Percentiles rank a stretch among this genome's conserved stretches.
Conservation (phyloP, 139 green algal genomes). For the Micromonas commoda region DNA sequence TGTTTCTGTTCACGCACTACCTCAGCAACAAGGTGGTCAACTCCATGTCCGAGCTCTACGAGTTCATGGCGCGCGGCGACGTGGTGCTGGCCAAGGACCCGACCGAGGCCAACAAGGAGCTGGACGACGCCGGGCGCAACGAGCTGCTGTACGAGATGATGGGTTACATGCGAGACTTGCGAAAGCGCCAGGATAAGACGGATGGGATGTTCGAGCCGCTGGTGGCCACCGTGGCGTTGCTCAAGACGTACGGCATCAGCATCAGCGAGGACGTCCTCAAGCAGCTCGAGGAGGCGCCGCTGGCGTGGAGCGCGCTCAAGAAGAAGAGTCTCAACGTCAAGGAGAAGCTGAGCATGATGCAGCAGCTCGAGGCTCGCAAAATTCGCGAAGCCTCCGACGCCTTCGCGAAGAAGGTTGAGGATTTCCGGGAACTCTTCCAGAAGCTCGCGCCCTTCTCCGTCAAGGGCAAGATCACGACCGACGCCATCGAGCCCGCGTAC, state of each 20-base stretch:
- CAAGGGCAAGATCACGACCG: conserved; percentile 51
- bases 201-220: conserved; percentile 64
- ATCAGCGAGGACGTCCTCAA: conserved; percentile 26
- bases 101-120: conserved; percentile 61
- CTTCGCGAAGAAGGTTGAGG: conserved; percentile 60
- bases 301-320: conserved; percentile 39
- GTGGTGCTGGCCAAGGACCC: conserved; percentile 51
- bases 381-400: conserved; percentile 64
- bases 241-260: conserved; percentile 49
- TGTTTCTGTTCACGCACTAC: conserved; percentile 61
- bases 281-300: background rate
- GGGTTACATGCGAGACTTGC: conserved; percentile 38
- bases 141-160: conserved; percentile 22
- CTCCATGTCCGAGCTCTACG: conserved; percentile 47
- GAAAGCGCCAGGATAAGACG: conserved; percentile 52
- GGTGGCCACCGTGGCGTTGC: conserved; percentile 65
- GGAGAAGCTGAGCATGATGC: conserved; percentile 44
- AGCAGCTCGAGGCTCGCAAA: conserved; percentile 31
- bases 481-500: conserved; percentile 49
- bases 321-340: conserved; percentile 56
- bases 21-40: conserved; percentile 77
- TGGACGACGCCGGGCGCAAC: conserved; percentile 32
- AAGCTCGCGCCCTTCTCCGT: conserved; percentile 56
- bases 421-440: conserved; percentile 45
- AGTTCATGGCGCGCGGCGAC: conserved; percentile 71